Percentiles rank a stretch among this genome's conserved stretches.
Evolutionary conservation across 2,329 filamentous ascomycete species (phyloP).

Genomic region (Alternaria postmessia): DNA sequence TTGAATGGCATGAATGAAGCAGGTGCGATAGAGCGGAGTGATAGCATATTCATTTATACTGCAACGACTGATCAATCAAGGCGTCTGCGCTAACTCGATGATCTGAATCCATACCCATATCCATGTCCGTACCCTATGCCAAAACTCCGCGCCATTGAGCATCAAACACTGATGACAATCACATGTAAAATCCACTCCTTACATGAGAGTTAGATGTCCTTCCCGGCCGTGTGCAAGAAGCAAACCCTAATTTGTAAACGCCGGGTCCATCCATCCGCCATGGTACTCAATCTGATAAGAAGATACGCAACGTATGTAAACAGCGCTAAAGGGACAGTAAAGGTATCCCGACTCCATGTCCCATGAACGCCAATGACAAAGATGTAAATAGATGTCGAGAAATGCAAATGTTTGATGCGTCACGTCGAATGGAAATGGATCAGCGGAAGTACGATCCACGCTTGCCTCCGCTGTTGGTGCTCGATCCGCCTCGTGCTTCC

Average conservation of each 20-base stretch:
- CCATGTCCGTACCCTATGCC: neutral
- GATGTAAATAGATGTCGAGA: slow-evolving; percentile 5
- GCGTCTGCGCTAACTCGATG: neutral
- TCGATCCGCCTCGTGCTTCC: slow-evolving; percentile 44
- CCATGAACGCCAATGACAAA: neutral
- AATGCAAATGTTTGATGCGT: neutral
- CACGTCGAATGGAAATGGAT: neutral
- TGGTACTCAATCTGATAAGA: slow-evolving; percentile 18
- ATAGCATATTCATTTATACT: slow-evolving; percentile 8
- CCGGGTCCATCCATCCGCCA: slow-evolving; percentile 14
- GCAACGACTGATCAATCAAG: neutral
- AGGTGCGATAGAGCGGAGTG: slow-evolving; percentile 9
- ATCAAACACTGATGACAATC: slow-evolving; percentile 1
- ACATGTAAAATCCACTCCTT: slow-evolving; percentile 7
- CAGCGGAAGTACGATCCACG: slow-evolving; percentile 34
- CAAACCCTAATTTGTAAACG: slow-evolving; percentile 1
- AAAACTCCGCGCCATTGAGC: neutral
- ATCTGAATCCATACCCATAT: slow-evolving; percentile 1
- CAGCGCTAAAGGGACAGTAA: neutral
- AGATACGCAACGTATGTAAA: neutral
- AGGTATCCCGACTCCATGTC: neutral
- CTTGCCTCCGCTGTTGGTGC: slow-evolving; percentile 36
- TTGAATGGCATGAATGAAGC: neutral
- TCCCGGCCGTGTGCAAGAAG: neutral
- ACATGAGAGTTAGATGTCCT: slow-evolving; percentile 19